Base-by-base conservation (phyloP, 164 flowering plant species). In the Tinospora cordifolia region DNA sequence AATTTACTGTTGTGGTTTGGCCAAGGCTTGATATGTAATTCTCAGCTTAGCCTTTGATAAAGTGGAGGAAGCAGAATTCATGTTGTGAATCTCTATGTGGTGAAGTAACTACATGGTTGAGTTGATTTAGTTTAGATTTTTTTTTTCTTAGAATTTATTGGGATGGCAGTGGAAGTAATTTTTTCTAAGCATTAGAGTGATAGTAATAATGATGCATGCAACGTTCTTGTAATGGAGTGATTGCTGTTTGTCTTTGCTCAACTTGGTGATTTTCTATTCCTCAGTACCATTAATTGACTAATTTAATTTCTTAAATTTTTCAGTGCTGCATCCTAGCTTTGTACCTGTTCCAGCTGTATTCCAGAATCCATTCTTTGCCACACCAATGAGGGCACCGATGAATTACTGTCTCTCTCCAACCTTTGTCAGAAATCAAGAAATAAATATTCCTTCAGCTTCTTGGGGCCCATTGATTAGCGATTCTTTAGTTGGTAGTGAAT, bases 251-350 rank as follows among this genome's bases (percentile, higher is more conserved):
- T 58, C 3, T 5, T 64, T 30, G 24, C 59, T 34, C 10, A 19
- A 34, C 39, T 17, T 34, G 39, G 40, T 34, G 10, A 12, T 5
- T 25, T 70, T 15, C 15, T 65, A 38, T 11, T 6, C 17, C 26
- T 36, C n/a, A 25, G 5, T 62, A 22, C 24, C 68, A 57, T 13
- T 25, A 9, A 25, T 3, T 76, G 36, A 44, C 40, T 15, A 22
- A 38, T 57, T 21, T 46, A 14, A 30, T 22, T 72, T 21, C 17
- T 77, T 30, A 46, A 24, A 66, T 38, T 15, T 63, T 72, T 69
- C 73, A 79, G 81, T 73, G 63, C 54, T 72, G 24, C 76, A 51
- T 26, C 5, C 66, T 51, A 57, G 69, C 60, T 72, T 69, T 65
- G 51, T 70, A 26, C 72, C 81, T 60, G 46, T 70, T 34, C 75